Conservation (phyloP, 805 yeast genomes). For the Hanseniaspora meyeri region DNA sequence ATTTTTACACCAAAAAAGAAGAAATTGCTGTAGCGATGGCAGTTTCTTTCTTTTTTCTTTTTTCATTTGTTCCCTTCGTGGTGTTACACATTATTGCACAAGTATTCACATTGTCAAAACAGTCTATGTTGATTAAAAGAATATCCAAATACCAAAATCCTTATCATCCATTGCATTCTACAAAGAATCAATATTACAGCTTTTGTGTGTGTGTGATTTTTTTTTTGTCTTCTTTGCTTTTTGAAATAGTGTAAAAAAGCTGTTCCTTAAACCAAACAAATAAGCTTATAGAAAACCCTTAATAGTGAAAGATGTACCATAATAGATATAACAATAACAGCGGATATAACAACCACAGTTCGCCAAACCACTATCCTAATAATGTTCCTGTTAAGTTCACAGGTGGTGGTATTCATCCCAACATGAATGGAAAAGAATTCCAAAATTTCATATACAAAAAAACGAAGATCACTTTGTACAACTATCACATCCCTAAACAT, state of each 20-base stretch:
- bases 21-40: too few relatives aligned
- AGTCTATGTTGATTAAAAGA: too few relatives aligned
- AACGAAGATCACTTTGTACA: constrained; percentile 5
- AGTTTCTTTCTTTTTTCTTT: not conserved
- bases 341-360: not conserved
- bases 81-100: not conserved
- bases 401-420: constrained; percentile 12
- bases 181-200: not conserved
- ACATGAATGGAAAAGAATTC: constrained; percentile 12
- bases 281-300: too few relatives aligned
- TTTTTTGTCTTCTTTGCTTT: not conserved
- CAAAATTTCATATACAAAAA: constrained; percentile 6
- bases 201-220: not conserved
- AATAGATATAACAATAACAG: not conserved
- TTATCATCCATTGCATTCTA: too few relatives aligned
- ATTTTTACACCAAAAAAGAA: too few relatives aligned
- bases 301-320: not conserved
- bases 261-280: too few relatives aligned
- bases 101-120: not conserved
- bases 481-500: constrained; percentile 10
- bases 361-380: not conserved
- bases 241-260: not conserved
- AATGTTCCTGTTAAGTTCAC: constrained; percentile 6
- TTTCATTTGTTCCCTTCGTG: not conserved
- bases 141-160: too few relatives aligned